Conservation (phyloP, 192 early-diverging fungal genomes). For the Coemansia sp. region DNA sequence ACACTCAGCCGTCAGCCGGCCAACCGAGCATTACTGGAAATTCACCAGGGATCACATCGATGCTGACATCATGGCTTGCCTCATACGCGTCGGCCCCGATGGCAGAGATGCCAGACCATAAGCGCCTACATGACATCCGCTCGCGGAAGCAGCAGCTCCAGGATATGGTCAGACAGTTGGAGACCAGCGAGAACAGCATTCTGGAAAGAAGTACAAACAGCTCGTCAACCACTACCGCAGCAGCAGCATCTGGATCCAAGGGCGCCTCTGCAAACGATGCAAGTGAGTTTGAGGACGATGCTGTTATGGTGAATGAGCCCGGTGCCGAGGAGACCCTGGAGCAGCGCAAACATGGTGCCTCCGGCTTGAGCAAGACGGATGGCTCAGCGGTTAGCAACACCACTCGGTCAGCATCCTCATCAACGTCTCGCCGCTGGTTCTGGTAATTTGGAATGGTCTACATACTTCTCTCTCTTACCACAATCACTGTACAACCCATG, state of each 20-base stretch:
- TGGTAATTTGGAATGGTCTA: conserved; percentile 8
- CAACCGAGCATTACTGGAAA: conserved; percentile 18
- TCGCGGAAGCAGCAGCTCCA: conserved; percentile 43
- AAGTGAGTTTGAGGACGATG: conserved; percentile 49
- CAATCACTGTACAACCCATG: conserved; percentile 7
- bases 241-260: background rate
- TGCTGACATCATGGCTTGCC: conserved; percentile 41
- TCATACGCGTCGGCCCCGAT: conserved; percentile 25
- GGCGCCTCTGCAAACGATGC: conserved; percentile 17
- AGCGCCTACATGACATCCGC: conserved; percentile 44
- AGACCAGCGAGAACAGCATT: conserved; percentile 40
- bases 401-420: background rate
- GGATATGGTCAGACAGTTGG: conserved; percentile 48
- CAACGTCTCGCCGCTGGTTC: conserved; percentile 44
- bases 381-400: conserved; percentile 8
- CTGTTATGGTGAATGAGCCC: conserved; percentile 40
- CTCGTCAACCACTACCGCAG: background rate
- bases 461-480: background rate
- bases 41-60: conserved; percentile 19
- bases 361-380: background rate
- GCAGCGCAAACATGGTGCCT: background rate
- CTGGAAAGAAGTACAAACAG: conserved; percentile 5
- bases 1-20: conserved; percentile 12
- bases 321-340: conserved; percentile 17
- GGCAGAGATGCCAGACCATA: conserved; percentile 25